Evolutionary conservation across 192 early-diverging fungal genomes (phyloP).

Genomic region (Backusella westeae): DNA sequence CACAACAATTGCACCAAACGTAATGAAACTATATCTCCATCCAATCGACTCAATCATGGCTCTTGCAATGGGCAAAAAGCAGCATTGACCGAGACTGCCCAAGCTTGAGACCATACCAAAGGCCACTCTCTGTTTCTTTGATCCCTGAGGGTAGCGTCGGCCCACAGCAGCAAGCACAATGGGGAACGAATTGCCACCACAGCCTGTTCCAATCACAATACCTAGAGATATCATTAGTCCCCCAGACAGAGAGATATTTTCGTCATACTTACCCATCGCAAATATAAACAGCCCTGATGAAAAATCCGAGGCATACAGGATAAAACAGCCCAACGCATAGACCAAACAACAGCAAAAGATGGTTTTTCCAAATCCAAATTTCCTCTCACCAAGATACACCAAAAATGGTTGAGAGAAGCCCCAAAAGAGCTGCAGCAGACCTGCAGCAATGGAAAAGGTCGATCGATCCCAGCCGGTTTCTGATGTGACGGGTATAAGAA

Average conservation of each 20-base stretch:
- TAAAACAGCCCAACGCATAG: constrained; percentile 17
- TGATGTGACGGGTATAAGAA: constrained; percentile 28
- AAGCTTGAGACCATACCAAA: constrained; percentile 36
- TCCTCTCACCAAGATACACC: constrained; percentile 23
- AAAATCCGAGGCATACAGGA: constrained; percentile 7
- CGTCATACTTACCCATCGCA: constrained; percentile 1
- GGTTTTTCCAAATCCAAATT: constrained; percentile 20
- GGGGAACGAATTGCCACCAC: constrained; percentile 36
- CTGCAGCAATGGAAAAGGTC: constrained; percentile 30
- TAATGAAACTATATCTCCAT: constrained; percentile 25
- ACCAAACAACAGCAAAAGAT: constrained; percentile 5
- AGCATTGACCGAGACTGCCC: constrained; percentile 40
- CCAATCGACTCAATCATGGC: constrained; percentile 18
- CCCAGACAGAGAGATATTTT: no score
- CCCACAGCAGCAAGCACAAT: constrained; percentile 29
- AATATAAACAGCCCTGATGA: constrained; percentile 27
- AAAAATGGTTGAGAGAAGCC: constrained; percentile 29
- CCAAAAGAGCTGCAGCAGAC: constrained; percentile 31
- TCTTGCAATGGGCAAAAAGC: constrained; percentile 33
- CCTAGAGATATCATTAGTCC: no score
- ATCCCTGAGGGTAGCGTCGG: constrained; percentile 20
- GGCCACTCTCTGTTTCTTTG: constrained; percentile 19
- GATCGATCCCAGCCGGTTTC: constrained; percentile 30
- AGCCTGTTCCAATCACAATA: constrained; percentile 27
- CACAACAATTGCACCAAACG: constrained; percentile 10